Percentiles rank a stretch among this genome's conserved stretches.
These are phyloP conservation scores for Dicorynia guianensis DNA, from an alignment of 306 rosid genomes.

Conservation along the genomic window DNA sequence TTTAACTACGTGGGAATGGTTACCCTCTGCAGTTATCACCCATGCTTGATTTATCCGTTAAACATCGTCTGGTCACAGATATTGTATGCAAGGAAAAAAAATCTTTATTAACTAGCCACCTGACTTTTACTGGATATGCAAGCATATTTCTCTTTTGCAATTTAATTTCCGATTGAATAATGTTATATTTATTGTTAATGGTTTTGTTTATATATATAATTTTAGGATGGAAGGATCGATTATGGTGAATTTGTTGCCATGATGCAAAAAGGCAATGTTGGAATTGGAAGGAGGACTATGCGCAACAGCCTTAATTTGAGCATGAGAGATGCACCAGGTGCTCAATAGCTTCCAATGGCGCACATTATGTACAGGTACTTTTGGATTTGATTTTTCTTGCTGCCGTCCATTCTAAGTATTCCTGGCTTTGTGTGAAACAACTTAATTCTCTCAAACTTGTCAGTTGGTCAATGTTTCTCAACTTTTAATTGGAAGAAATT, in stretches of 20 bases:
- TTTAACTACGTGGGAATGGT: conserved; percentile 2
- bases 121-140: conserved; percentile 35
- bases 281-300: conserved; percentile 93
- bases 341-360: conserved; percentile 55
- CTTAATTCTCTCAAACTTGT: neutral
- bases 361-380: conserved; percentile 59
- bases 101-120: conserved; percentile 2
- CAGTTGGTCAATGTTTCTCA: too few species aligned
- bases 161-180: conserved; percentile 11
- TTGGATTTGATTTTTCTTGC: neutral
- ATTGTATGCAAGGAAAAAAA: neutral
- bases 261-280: conserved; percentile 95
- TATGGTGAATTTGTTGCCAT: conserved; percentile 93
- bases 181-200: conserved; percentile 38
- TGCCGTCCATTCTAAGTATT: neutral
- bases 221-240: conserved; percentile 94
- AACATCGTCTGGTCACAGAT: too few species aligned
- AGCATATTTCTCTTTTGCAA: conserved; percentile 20
- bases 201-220: conserved; percentile 34
- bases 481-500: neutral
- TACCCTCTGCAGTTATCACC: conserved; percentile 6
- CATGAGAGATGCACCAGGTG: conserved; percentile 88
- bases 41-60: conserved; percentile 34
- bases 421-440: conserved; percentile 36
- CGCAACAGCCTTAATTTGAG: conserved; percentile 89